phyloP scores from a whole-genome alignment of 768 basidiomycete genomes.

The Fistulinella prunicolor region DNA sequence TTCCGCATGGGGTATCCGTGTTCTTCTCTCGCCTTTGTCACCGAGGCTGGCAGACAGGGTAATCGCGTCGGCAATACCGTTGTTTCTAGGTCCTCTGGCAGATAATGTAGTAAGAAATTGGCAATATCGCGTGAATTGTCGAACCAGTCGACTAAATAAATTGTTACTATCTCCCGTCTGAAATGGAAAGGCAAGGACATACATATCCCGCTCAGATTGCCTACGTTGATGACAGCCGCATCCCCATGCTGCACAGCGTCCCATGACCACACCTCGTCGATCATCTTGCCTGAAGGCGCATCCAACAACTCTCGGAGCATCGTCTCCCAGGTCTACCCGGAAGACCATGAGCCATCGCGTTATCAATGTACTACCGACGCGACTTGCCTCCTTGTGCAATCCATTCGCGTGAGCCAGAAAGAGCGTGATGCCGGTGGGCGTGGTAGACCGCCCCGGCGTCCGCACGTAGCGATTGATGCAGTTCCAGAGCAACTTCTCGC shows the following conservation, averaged over 20 bases:
- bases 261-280: conserved; percentile 80
- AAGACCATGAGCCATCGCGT: background rate
- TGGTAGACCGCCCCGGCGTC: background rate
- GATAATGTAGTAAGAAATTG: conserved; percentile 67
- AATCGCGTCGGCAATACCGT: conserved; percentile 51
- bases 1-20: conserved; percentile 51
- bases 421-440: conserved; percentile 46
- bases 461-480: conserved; percentile 67
- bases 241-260: conserved; percentile 88
- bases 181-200: conserved; percentile 26
- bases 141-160: conserved; percentile 63
- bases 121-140: conserved; percentile 77
- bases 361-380: background rate
- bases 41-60: conserved; percentile 41
- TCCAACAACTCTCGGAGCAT: conserved; percentile 52
- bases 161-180: background rate
- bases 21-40: conserved; percentile 40
- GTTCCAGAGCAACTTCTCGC: conserved; percentile 54
- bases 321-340: conserved; percentile 76
- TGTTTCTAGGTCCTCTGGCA: conserved; percentile 45
- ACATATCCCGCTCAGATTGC: conserved; percentile 57
- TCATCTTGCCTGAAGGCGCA: conserved; percentile 34
- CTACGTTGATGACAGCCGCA: conserved; percentile 66
- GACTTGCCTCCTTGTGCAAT: conserved; percentile 76
- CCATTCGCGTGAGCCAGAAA: conserved; percentile 85